phyloP scores from a whole-genome alignment of 108 stramenopile genomes.

The Skeletonema tropicum region DNA sequence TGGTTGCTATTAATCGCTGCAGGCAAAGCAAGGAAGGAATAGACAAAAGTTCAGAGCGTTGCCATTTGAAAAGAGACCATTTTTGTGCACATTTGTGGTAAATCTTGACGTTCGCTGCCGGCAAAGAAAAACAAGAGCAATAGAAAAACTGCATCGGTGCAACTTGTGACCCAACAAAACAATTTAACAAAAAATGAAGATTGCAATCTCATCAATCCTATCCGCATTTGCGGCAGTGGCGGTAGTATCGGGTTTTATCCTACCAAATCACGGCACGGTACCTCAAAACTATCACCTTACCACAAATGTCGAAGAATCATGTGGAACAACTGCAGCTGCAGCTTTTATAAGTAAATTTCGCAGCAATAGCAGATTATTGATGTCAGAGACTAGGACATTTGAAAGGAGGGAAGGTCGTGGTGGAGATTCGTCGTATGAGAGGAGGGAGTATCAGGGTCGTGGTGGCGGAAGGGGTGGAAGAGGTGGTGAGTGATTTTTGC shows the following conservation, averaged over 20 bases:
- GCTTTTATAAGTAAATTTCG: not conserved
- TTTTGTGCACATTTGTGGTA: no score
- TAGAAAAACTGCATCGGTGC: not conserved
- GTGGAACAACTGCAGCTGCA: not conserved
- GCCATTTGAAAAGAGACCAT: no score
- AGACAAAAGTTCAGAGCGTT: no score
- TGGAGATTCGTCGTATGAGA: not conserved
- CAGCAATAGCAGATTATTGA: slow-evolving; percentile 1
- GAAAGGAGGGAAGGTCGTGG: slow-evolving; percentile 6
- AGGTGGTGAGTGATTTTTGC: not conserved
- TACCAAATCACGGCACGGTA: not conserved
- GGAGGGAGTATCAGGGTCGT: not conserved
- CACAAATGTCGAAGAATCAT: not conserved
- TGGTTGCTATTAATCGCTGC: no score
- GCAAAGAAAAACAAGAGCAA: no score
- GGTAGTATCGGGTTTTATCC: slow-evolving; percentile 1
- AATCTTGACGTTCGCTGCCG: no score
- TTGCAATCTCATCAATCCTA: not conserved
- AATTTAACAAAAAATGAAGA: not conserved
- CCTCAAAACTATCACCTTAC: not conserved
- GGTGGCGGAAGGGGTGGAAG: not conserved
- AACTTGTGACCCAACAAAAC: not conserved
- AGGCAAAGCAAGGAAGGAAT: no score
- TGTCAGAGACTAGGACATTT: slow-evolving; percentile 5
- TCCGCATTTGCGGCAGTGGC: not conserved